phyloP scores from a whole-genome alignment of 2,329 filamentous ascomycete genomes.

The Claviceps sp. region DNA sequence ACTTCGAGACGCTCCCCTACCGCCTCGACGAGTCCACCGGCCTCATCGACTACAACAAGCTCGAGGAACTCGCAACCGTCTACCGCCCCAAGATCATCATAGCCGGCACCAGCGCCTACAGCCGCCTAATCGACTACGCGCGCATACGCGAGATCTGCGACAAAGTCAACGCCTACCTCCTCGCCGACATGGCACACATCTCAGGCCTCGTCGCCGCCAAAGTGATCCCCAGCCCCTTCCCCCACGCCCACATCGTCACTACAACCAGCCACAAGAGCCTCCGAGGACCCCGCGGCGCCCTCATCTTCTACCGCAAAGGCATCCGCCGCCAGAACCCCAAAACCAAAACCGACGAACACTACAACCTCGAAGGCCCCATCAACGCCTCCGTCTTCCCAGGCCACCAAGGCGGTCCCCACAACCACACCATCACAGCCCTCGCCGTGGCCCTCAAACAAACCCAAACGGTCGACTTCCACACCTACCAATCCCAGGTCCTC shows the following conservation, averaged over 20 bases:
- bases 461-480: slow-evolving; percentile 75
- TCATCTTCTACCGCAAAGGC: slow-evolving; percentile 97
- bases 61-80: slow-evolving; percentile 74
- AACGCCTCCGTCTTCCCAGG: slow-evolving; percentile 96
- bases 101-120: slow-evolving; percentile 90
- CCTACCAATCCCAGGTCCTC: slow-evolving; percentile 83
- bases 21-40: slow-evolving; percentile 81
- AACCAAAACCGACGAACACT: slow-evolving; percentile 72
- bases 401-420: slow-evolving; percentile 95
- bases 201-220: slow-evolving; percentile 87
- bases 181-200: slow-evolving; percentile 96
- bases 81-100: slow-evolving; percentile 95
- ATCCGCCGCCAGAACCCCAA: slow-evolving; percentile 72
- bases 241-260: slow-evolving; percentile 84
- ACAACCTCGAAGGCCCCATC: slow-evolving; percentile 85
- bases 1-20: slow-evolving; percentile 97
- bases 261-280: slow-evolving; percentile 98
- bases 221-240: slow-evolving; percentile 81
- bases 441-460: slow-evolving; percentile 92
- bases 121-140: slow-evolving; percentile 87
- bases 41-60: slow-evolving; percentile 84
- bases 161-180: slow-evolving; percentile 81
- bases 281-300: slow-evolving; percentile 83
- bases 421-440: slow-evolving; percentile 95
- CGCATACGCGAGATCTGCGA: slow-evolving; percentile 83